Evolutionary conservation across 495 filamentous ascomycete species (phyloP).

Genomic region (Podospora anserina): DNA sequence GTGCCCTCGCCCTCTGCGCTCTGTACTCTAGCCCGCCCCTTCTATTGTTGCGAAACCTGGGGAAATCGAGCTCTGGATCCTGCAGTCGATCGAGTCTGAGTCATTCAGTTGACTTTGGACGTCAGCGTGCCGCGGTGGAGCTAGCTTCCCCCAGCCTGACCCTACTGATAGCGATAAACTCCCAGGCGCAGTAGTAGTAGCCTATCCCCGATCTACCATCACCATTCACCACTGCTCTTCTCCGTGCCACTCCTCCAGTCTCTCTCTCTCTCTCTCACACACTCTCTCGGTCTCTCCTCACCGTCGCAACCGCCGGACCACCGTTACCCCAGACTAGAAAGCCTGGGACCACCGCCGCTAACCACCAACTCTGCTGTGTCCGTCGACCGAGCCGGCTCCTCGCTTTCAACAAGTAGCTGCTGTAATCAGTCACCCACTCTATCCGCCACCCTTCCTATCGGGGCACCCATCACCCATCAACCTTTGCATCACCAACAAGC

Average conservation of each 20-base stretch:
- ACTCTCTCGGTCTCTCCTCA: background rate
- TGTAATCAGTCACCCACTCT: background rate
- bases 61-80: constrained; percentile 2
- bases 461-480: constrained; percentile 6
- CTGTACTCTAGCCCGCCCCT: constrained; percentile 1
- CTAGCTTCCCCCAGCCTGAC: constrained; percentile 12
- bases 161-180: constrained; percentile 8
- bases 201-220: constrained; percentile 1
- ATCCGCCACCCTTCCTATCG: background rate
- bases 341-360: constrained; percentile 14
- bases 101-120: constrained; percentile 42
- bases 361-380: constrained; percentile 7
- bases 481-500: background rate
- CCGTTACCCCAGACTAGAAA: constrained; percentile 17
- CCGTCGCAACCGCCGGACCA: constrained; percentile 15
- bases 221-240: constrained; percentile 1
- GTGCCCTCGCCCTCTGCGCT: constrained; percentile 6
- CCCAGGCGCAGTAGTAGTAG: constrained; percentile 7
- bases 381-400: background rate
- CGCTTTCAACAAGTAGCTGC: constrained; percentile 19
- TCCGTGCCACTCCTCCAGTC: background rate
- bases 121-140: constrained; percentile 35
- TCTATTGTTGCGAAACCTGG: constrained; percentile 2
- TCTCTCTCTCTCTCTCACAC: background rate
- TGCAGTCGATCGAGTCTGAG: constrained; percentile 35